Percentiles rank a stretch among this genome's conserved stretches.
Conservation (phyloP, 768 basidiomycete genomes). For the Leccinum imitatum region DNA sequence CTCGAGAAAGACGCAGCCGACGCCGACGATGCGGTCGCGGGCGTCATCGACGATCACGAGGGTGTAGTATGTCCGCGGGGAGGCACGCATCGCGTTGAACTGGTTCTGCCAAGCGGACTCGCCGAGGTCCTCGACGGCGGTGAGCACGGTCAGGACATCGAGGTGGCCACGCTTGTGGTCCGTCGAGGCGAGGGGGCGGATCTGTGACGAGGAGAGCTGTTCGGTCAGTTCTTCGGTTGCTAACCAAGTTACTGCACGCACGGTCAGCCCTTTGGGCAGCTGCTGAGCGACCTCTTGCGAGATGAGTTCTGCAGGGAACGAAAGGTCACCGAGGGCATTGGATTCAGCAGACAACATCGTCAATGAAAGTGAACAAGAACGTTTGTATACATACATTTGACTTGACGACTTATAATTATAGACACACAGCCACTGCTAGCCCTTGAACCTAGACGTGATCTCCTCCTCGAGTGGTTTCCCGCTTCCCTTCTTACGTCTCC, state of each 20-base stretch:
- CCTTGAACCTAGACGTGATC: constrained; percentile 23
- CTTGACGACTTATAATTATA: background rate
- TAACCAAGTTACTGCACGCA: background rate
- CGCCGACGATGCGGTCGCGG: constrained; percentile 78
- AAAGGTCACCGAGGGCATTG: constrained; percentile 68
- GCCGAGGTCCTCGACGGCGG: constrained; percentile 67
- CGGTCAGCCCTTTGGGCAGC: constrained; percentile 50
- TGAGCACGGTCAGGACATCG: constrained; percentile 70
- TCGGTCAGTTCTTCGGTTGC: constrained; percentile 3
- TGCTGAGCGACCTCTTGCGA: constrained; percentile 57
- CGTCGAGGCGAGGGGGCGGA: constrained; percentile 84
- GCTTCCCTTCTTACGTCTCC: constrained; percentile 39
- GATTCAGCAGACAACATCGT: constrained; percentile 38
- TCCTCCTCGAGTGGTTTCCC: constrained; percentile 21
- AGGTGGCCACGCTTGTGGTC: constrained; percentile 86
- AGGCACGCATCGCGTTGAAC: constrained; percentile 58
- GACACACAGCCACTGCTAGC: constrained; percentile 17
- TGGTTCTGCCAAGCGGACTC: constrained; percentile 67
- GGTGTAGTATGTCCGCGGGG: constrained; percentile 71
- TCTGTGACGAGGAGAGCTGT: constrained; percentile 45
- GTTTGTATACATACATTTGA: too few species aligned
- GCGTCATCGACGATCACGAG: constrained; percentile 79
- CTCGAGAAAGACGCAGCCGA: constrained; percentile 85
- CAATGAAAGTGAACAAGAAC: background rate
- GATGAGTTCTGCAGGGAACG: constrained; percentile 74